Percentiles rank a stretch among this genome's conserved stretches.
phyloP scores from a whole-genome alignment of 371 early-diverging fungal genomes.

The Mucor saturninus region DNA sequence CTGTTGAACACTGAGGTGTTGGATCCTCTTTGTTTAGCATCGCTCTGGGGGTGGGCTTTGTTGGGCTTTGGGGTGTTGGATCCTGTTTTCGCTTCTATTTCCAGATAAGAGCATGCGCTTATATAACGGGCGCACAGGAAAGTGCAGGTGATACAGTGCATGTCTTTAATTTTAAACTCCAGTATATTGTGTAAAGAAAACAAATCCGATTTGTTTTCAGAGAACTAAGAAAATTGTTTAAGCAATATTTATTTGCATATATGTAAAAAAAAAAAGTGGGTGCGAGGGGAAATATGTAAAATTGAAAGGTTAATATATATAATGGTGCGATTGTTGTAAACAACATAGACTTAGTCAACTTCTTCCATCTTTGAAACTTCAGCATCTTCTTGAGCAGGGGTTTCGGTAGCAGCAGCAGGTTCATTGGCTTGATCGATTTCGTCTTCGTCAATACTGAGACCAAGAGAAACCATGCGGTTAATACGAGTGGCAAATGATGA shows the following conservation, averaged over 20 bases:
- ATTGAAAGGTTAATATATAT: too few species aligned
- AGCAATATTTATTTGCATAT: too few species aligned
- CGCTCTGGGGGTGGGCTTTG: neutral
- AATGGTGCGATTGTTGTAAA: neutral
- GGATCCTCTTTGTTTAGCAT: constrained; percentile 2
- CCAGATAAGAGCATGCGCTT: too few species aligned
- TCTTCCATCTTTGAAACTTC: constrained; percentile 94
- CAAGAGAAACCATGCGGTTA: constrained; percentile 95
- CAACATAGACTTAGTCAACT: constrained; percentile 72
- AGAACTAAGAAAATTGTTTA: too few species aligned
- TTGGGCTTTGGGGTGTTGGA: constrained; percentile 1
- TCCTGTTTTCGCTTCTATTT: neutral
- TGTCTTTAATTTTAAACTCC: too few species aligned
- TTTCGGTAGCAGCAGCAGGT: constrained; percentile 30
- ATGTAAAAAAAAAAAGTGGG: too few species aligned
- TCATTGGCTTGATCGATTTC: constrained; percentile 36
- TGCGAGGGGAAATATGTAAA: too few species aligned
- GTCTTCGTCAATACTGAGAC: constrained; percentile 86
- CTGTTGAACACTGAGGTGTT: constrained; percentile 2
- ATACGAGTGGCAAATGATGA: constrained; percentile 88
- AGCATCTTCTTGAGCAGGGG: constrained; percentile 52
- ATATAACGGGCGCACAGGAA: too few species aligned
- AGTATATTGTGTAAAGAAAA: too few species aligned
- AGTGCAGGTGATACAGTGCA: too few species aligned
- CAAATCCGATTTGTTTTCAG: too few species aligned